Percentiles rank a stretch among this genome's conserved stretches.
These are phyloP conservation scores for Zymoseptoria tritici DNA, from an alignment of 2,329 filamentous ascomycete genomes.

Conservation along the genomic window DNA sequence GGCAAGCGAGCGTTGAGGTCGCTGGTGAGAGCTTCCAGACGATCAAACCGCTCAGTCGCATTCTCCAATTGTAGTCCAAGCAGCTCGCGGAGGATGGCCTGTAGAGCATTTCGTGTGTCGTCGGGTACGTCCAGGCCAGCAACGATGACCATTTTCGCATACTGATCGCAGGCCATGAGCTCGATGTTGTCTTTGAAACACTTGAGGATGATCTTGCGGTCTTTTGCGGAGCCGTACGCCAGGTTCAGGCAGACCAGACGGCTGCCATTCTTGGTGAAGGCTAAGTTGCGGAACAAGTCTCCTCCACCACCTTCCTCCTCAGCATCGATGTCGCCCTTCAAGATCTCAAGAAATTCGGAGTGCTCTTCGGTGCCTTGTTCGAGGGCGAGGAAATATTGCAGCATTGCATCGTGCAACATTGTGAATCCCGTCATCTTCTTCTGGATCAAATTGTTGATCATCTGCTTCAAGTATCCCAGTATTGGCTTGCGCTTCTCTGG, in stretches of 20 bases:
- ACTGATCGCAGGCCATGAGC: slow-evolving; percentile 69
- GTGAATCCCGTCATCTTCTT: slow-evolving; percentile 97
- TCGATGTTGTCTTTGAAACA: slow-evolving; percentile 86
- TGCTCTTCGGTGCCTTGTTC: slow-evolving; percentile 72
- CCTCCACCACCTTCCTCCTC: slow-evolving; percentile 50
- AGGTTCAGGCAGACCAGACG: slow-evolving; percentile 73
- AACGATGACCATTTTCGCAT: slow-evolving; percentile 75
- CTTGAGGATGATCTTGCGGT: slow-evolving; percentile 80
- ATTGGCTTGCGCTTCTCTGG: slow-evolving; percentile 83
- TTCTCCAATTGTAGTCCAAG: slow-evolving; percentile 55
- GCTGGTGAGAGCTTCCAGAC: slow-evolving; percentile 59
- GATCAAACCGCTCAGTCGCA: slow-evolving; percentile 37
- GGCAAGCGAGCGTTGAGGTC: slow-evolving; percentile 58
- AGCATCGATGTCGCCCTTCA: slow-evolving; percentile 81
- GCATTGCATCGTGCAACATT: slow-evolving; percentile 95
- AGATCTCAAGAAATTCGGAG: slow-evolving; percentile 76
- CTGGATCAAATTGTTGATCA: slow-evolving; percentile 88
- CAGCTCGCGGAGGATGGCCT: slow-evolving; percentile 85
- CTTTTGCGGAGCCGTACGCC: slow-evolving; percentile 81
- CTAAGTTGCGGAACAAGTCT: slow-evolving; percentile 88
- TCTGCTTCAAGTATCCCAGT: slow-evolving; percentile 73
- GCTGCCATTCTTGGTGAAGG: slow-evolving; percentile 85
- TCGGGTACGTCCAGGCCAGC: slow-evolving; percentile 87
- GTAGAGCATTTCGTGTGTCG: slow-evolving; percentile 75
- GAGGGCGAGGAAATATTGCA: slow-evolving; percentile 85